Percentiles rank a stretch among this genome's conserved stretches.
Evolutionary conservation across 1,284 basidiomycete species (phyloP).

Genomic region (Apiotrichum sp.): DNA sequence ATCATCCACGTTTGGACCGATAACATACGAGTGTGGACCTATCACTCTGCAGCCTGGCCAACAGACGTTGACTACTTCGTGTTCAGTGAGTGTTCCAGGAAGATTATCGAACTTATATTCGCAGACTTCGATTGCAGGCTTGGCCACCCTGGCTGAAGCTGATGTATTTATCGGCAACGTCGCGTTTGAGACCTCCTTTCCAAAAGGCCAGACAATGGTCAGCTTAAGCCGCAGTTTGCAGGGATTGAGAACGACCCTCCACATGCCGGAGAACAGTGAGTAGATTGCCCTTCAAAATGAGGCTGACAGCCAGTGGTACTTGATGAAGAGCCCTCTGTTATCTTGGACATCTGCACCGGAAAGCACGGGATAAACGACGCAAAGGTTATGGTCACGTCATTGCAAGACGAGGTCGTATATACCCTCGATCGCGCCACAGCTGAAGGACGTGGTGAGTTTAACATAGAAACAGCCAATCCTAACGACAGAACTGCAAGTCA

Average conservation of each 20-base stretch:
- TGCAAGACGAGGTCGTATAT: conserved; percentile 23
- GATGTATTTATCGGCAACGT: conserved; percentile 22
- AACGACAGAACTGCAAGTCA: conserved; percentile 3
- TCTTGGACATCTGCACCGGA: conserved; percentile 28
- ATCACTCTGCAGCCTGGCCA: conserved; percentile 27
- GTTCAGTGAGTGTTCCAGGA: conserved; percentile 26
- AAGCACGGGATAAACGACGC: conserved; percentile 14
- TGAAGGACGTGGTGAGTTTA: conserved; percentile 5
- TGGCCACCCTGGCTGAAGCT: conserved; percentile 20
- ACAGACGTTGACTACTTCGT: conserved; percentile 27
- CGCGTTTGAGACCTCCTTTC: conserved; percentile 14
- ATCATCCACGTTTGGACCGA: conserved; percentile 23
- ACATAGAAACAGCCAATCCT: not conserved
- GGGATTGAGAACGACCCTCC: conserved; percentile 21
- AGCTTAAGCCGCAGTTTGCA: conserved; percentile 20
- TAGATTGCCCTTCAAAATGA: not conserved
- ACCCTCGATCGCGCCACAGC: conserved; percentile 15
- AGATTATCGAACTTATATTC: too few species aligned
- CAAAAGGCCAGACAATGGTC: conserved; percentile 12
- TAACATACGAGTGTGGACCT: conserved; percentile 25
- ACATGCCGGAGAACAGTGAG: conserved; percentile 37
- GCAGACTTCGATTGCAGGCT: conserved; percentile 28
- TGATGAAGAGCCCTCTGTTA: conserved; percentile 29
- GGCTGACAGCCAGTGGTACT: conserved; percentile 29
- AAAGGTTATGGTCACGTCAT: conserved; percentile 16